Percentiles rank a stretch among this genome's conserved stretches.
phyloP scores from a whole-genome alignment of 306 rosid genomes.

The Clitoria ternatea region DNA sequence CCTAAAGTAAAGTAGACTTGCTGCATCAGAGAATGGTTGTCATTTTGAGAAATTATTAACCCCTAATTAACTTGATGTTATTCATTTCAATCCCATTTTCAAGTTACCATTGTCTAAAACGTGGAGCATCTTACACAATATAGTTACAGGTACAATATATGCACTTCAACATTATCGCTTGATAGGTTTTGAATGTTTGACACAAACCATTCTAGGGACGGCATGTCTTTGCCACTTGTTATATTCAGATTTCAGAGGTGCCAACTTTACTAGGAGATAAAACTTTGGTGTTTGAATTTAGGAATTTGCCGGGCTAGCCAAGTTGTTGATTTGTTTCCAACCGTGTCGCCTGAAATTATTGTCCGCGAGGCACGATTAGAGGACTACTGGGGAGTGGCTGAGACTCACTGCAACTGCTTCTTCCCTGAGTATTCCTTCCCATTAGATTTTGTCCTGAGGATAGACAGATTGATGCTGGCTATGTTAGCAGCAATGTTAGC shows the following conservation, averaged over 20 bases:
- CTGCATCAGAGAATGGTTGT: background rate
- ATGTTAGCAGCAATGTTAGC: conserved; percentile 61
- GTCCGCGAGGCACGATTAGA: conserved; percentile 78
- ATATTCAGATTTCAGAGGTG: background rate
- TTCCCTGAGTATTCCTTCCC: conserved; percentile 82
- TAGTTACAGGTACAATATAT: background rate
- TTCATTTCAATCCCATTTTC: background rate
- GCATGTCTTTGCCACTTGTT: background rate
- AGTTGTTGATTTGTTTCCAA: conserved; percentile 63
- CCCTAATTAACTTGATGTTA: background rate
- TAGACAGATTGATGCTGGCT: conserved; percentile 62
- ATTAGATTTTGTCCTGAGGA: conserved; percentile 61
- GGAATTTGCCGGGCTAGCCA: conserved; percentile 77
- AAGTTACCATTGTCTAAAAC: background rate
- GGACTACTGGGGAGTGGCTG: conserved; percentile 95
- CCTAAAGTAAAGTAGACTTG: too few species aligned
- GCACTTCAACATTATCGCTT: background rate
- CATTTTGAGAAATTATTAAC: background rate
- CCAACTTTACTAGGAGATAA: background rate
- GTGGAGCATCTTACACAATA: background rate
- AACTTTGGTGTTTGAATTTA: conserved; percentile 34
- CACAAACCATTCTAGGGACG: background rate
- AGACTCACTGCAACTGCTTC: conserved; percentile 91
- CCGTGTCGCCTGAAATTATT: conserved; percentile 55
- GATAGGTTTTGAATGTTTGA: background rate